These are phyloP conservation scores for Chlorella vulgaris DNA, from an alignment of 139 green algal species.

Conservation along the genomic window DNA sequence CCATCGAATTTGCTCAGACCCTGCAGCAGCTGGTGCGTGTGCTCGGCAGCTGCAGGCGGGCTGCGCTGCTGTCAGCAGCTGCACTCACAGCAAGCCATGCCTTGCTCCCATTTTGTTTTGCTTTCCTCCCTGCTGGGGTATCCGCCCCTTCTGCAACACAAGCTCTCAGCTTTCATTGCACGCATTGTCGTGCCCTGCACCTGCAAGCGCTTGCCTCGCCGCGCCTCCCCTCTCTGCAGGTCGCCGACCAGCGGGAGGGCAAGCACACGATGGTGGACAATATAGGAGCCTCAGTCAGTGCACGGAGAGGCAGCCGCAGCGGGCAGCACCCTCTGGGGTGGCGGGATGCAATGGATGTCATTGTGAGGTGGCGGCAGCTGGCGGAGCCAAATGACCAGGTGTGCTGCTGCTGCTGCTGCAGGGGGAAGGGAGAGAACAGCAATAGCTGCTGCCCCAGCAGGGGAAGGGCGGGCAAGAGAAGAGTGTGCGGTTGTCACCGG, in stretches of 20 bases:
- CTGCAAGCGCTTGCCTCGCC: no score
- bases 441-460: no score
- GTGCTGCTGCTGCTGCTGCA: background rate
- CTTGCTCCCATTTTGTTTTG: no score
- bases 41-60: background rate
- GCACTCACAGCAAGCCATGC: background rate
- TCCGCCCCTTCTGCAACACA: no score
- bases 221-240: no score
- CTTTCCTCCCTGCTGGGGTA: no score
- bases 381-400: conserved; percentile 91
- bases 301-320: conserved; percentile 16
- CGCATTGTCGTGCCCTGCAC: no score
- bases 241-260: background rate
- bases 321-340: conserved; percentile 78
- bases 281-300: background rate
- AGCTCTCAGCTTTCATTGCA: no score
- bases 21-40: conserved; percentile 49
- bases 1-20: conserved; percentile 78
- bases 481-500: no score
- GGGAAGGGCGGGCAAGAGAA: no score
- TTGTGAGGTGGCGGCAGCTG: conserved; percentile 95
- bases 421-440: background rate
- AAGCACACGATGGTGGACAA: background rate
- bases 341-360: conserved; percentile 90
- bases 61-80: background rate